Base-by-base conservation (phyloP, 345 rosid species). In the Limnanthes douglasii region DNA sequence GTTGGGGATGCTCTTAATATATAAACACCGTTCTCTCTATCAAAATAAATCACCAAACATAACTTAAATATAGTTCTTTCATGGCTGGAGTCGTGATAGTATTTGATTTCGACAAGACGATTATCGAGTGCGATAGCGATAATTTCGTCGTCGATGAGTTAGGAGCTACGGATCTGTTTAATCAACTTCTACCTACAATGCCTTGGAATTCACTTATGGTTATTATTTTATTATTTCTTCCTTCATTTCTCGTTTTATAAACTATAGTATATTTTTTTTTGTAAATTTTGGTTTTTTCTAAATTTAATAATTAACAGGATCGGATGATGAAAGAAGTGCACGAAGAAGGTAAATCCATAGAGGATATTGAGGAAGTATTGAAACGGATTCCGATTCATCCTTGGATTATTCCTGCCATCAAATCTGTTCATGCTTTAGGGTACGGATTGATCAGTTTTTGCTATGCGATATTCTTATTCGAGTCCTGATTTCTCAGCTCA, bases 151-250 rank as follows among this genome's bases (percentile, higher is more conserved):
- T 81, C 1, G 88, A 76, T 55, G 81, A 56, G 24, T 45, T 81
- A 43, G 88, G 88, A 3, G 65, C 65, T 34, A 70, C 78, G 7
- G 75, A 66, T 19, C 43, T 64, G 66, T 81, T 70, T 59, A 54
- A 76, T 15, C 58, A 68, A 32, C 94, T 81, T 35, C 81, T 76
- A 11, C 78, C 73, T 4, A 68, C 88, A 30, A 68, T 76, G 84
- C 80, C 94, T 30, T 81, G 81, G 84, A 81, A 81, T 55, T 47
- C 88, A 20, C 64, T 76, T 46, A 76, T 81, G 88, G 94, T 81
- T 50, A 21, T 51, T 42, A n/a, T n/a, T 11, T 26, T 39, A 0
- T 35, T 16, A 18, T 26, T 39, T 18, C 6, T 29, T 28, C 14
- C 24, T 35, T 33, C 24, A 4, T 0, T 11, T 46, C 16, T 26